Conservation (phyloP, 352 stramenopile species). For the Globisporangium cederbergense region DNA sequence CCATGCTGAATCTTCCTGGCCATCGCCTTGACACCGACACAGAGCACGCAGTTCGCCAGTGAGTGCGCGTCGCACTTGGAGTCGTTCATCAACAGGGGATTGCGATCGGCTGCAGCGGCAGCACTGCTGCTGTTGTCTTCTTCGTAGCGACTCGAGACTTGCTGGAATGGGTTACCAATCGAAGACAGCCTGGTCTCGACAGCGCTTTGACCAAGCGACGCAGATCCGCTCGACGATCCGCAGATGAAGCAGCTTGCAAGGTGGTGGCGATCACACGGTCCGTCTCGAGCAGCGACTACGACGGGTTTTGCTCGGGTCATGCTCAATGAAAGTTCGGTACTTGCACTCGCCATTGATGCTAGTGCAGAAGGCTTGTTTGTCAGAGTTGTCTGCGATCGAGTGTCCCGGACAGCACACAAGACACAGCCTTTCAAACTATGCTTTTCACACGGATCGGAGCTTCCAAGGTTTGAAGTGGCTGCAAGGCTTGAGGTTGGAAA, state of each 20-base stretch:
- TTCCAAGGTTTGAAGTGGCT: neutral
- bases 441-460: conserved; percentile 27
- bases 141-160: conserved; percentile 2
- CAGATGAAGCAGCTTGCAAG: conserved; percentile 69
- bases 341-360: neutral
- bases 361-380: neutral
- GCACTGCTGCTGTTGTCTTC: neutral
- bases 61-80: conserved; percentile 50
- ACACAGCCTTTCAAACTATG: conserved; percentile 67
- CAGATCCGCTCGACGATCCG: conserved; percentile 17
- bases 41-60: conserved; percentile 73
- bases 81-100: conserved; percentile 9
- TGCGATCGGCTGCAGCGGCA: neutral
- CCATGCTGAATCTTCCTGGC: conserved; percentile 10
- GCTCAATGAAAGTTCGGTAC: neutral
- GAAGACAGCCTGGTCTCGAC: neutral
- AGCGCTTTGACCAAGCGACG: conserved; percentile 1
- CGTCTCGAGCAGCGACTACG: conserved; percentile 2
- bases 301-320: neutral
- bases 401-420: conserved; percentile 41
- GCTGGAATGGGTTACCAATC: neutral
- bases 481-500: neutral
- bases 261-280: conserved; percentile 44
- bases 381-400: neutral
- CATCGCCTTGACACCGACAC: conserved; percentile 33